Base-by-base conservation (phyloP, 1,284 basidiomycete species). In the Leccinum subrobustum region DNA sequence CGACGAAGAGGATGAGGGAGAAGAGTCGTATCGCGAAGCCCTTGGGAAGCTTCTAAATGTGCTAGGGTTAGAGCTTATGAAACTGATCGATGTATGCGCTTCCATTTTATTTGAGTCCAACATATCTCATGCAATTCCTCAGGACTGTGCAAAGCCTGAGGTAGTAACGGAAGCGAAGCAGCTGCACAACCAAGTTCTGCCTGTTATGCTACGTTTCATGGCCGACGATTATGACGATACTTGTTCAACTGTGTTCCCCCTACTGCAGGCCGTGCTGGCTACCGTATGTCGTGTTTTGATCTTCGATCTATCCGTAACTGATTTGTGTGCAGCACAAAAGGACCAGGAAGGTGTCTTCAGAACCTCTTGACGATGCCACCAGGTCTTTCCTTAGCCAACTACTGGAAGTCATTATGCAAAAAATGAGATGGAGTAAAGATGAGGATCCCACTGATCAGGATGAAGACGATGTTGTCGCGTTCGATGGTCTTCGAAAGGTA, bases 401-500 rank as follows among this genome's bases (percentile, higher is more conserved):
- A 5, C 81, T 99, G 14, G 82, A 89, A 65, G 89, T 95, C 39
- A 84, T 94, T 39, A 78, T 98, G 35, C 81, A 85, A 59, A 98
- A 98, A 78, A 84, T 93, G 74, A 96, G 95, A 71, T 99, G 98
- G 98, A 91, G 93, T 57, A 83, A 87, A 64, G 87, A 89, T 0
- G 85, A 84, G 4, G 91, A 95, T 69, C 88, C 89, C 6, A 86
- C 89, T 39, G 93, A 95, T 65, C 82, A 88, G 52, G 95, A 96
- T 57, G 94, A 95, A 60, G 96, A 98, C 60, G 96, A 96, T 63
- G 83, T 87, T 62, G 85, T 84, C 23, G 88, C 88, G 52, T 98
- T 99, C 68, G 88, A 93, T 61, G 86, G 87, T 60, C 83, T 98
- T 75, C 88, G 97, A 67, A 93, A 91, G 79, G 93, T 91, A 70